Evolutionary conservation across 23 red algal genomes (phyloP), one percentile per base, ranked within the genome.

Genomic region (Gracilaria domingensis): DNA sequence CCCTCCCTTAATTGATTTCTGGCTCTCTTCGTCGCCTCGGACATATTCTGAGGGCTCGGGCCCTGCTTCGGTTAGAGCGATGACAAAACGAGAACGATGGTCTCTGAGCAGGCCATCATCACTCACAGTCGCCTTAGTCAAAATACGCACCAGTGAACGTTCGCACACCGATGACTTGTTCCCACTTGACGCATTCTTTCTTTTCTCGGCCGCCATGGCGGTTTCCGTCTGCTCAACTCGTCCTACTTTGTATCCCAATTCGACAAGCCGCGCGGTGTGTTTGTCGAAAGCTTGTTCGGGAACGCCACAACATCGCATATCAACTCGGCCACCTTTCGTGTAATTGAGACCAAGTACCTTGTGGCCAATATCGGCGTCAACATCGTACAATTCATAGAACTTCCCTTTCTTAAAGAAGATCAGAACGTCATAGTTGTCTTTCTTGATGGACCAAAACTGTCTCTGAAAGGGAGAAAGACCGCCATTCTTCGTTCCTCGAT

Each of bases 361-460:
- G 64, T 95, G 91, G 11, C 90, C 93, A 60, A 99, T 86, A 64
- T 99, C 97, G 45, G 97, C 97, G 65, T 99, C 97, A 39, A 86
- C 66, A 72, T 99, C 97, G 62, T 99, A 99, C 17, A 93, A 58
- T 70, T 99, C 97, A 79, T 99, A 99, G 72, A 99, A 99, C 72
- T 96, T 96, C 34, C 97, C 97, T 70, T 99, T 99, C 82, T 99
- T 99, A 74, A 99, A 96, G 54, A 99, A 88, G 18, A 99, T 72
- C 17, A 98, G 38, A 17, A 93, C 84, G 76, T 95, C 86, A 90
- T 96, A 99, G 58, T 96, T 69, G 16, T 66, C 71, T 36, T 60
- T 80, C 66, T 99, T 99, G 36, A 99, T 88, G 14, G 34, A 53
- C 97, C 97, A 99, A 73, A 99, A 99, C 62, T 99, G 97, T 60